Percentiles rank a stretch among this genome's conserved stretches.
Conservation (phyloP, 2,329 filamentous ascomycete species). For the Fusarium incarnatum region DNA sequence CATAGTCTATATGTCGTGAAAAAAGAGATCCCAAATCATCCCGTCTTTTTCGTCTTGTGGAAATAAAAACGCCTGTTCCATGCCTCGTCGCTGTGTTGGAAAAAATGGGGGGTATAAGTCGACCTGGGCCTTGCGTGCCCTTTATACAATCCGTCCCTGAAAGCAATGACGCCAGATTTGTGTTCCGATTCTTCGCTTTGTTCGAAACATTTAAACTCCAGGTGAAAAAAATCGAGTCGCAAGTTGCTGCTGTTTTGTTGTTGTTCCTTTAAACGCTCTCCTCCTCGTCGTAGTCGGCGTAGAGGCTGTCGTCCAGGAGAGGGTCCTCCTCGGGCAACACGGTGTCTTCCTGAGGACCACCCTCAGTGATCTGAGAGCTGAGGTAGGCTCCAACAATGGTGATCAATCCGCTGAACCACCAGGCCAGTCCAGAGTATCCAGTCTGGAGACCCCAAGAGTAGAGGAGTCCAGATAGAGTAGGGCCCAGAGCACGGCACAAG, state of each 20-base stretch:
- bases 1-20: conserved; percentile 42
- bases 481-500: conserved; percentile 87
- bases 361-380: conserved; percentile 80
- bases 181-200: conserved; percentile 35
- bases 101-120: conserved; percentile 39
- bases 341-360: conserved; percentile 59
- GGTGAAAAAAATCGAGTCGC: conserved; percentile 25
- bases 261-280: conserved; percentile 46
- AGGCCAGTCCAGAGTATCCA: conserved; percentile 88
- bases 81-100: conserved; percentile 39
- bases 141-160: conserved; percentile 41
- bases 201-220: conserved; percentile 42
- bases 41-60: conserved; percentile 36
- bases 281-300: conserved; percentile 50
- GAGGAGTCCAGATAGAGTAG: conserved; percentile 85
- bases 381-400: conserved; percentile 80
- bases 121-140: conserved; percentile 29
- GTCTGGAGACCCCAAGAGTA: conserved; percentile 83
- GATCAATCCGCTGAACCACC: conserved; percentile 89
- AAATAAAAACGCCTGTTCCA: conserved; percentile 40
- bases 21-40: conserved; percentile 32
- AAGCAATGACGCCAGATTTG: conserved; percentile 41
- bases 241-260: conserved; percentile 10
- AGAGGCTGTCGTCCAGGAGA: conserved; percentile 48
- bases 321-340: conserved; percentile 55